phyloP scores from a whole-genome alignment of 345 rosid genomes.

The Salix suchowensis region DNA sequence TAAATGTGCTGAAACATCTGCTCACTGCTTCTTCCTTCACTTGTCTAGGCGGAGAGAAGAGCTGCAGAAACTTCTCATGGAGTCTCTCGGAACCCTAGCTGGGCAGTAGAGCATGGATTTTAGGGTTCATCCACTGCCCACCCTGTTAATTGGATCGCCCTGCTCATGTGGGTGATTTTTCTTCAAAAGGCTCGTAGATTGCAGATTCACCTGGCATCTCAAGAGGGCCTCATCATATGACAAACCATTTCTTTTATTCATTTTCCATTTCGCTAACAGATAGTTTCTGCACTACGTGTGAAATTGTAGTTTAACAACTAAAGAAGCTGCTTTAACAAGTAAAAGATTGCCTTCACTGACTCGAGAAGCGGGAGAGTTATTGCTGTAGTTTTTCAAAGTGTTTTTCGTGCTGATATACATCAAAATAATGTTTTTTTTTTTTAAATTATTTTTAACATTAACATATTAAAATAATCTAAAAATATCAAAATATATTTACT shows the following conservation, averaged over 20 bases:
- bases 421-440: too few species aligned
- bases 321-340: neutral
- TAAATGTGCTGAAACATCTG: neutral
- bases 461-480: too few species aligned
- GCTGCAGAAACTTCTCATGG: conserved; percentile 67
- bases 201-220: neutral
- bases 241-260: neutral
- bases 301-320: too few species aligned
- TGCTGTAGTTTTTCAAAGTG: too few species aligned
- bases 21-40: conserved; percentile 9
- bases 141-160: neutral
- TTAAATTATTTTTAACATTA: too few species aligned
- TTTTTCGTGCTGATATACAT: too few species aligned
- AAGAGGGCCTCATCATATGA: neutral
- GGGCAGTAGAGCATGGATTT: conserved; percentile 25
- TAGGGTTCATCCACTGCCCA: neutral
- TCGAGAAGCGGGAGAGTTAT: neutral
- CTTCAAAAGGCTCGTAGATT: neutral
- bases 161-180: neutral
- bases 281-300: neutral
- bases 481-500: too few species aligned
- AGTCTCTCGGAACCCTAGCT: conserved; percentile 65
- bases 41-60: conserved; percentile 75
- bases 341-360: neutral
- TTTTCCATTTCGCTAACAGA: neutral